Conservation (phyloP, 345 rosid species). For the Aegle marmelos region DNA sequence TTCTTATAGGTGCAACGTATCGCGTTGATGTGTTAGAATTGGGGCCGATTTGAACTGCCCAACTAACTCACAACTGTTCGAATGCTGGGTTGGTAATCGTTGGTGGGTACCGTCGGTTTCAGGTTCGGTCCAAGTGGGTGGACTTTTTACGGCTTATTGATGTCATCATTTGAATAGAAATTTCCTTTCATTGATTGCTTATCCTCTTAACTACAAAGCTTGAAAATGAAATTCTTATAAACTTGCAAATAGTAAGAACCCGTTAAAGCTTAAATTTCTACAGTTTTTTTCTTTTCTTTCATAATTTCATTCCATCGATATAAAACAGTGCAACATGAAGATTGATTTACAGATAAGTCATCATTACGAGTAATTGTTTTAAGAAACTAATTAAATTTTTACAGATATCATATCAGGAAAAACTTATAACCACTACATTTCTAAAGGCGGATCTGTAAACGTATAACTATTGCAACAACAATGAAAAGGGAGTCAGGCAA, state of each 20-base stretch:
- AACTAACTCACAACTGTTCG: slow-evolving; percentile 7
- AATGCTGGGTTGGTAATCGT: background rate
- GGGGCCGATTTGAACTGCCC: slow-evolving; percentile 6
- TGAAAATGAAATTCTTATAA: background rate
- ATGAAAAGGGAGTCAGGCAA: background rate
- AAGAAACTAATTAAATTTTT: no score
- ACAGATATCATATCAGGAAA: no score
- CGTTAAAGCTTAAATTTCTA: no score
- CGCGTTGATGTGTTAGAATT: background rate
- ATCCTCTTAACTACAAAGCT: background rate
- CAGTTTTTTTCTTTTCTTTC: no score
- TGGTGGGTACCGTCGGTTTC: background rate
- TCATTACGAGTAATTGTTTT: no score
- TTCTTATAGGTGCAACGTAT: background rate
- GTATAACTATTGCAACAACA: background rate
- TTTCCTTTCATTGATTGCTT: background rate
- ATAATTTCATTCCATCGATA: no score
- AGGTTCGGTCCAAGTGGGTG: background rate
- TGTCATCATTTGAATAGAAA: background rate
- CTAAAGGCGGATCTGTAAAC: background rate
- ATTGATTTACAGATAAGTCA: no score
- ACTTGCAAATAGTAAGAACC: no score
- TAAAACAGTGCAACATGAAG: no score
- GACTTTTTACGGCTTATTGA: background rate
- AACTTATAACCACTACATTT: no score